A percentile compares a stretch with the other conserved stretches of the same genome.
Evolutionary conservation across 192 early-diverging fungal genomes (phyloP).

Genomic region (Dimargaris xerosporica): DNA sequence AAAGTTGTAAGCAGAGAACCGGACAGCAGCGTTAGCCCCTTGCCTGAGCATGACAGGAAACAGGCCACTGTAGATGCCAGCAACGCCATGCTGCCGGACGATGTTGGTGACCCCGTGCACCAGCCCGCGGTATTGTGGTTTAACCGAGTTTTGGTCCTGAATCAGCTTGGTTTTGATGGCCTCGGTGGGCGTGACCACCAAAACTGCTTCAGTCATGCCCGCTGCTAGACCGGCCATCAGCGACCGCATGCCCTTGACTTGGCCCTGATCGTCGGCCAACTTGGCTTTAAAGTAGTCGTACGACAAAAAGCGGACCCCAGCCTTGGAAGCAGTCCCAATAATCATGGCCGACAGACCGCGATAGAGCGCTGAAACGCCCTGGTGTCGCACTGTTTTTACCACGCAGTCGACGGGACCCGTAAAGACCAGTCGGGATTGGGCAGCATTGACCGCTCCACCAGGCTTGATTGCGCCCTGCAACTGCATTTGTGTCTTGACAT

Average conservation of each 20-base stretch:
- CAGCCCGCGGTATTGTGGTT: conserved; percentile 64
- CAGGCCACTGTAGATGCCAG: conserved; percentile 80
- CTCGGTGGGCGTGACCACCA: conserved; percentile 87
- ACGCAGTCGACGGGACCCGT: conserved; percentile 73
- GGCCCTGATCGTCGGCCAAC: conserved; percentile 55
- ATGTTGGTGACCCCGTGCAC: conserved; percentile 56
- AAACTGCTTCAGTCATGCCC: conserved; percentile 71
- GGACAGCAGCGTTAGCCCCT: conserved; percentile 88
- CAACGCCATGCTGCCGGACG: conserved; percentile 51
- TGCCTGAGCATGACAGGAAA: conserved; percentile 86
- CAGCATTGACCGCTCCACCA: not conserved
- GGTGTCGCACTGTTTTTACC: conserved; percentile 45
- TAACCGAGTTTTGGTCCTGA: conserved; percentile 63
- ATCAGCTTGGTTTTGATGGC: conserved; percentile 96
- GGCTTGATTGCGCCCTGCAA: conserved; percentile 37
- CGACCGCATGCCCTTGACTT: conserved; percentile 44
- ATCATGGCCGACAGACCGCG: conserved; percentile 78
- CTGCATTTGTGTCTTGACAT: conserved; percentile 92
- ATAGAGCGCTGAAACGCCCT: conserved; percentile 69
- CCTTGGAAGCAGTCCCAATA: conserved; percentile 82
- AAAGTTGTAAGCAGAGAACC: conserved; percentile 73
- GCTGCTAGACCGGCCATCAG: conserved; percentile 74
- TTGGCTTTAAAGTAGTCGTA: conserved; percentile 70
- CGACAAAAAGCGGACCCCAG: conserved; percentile 81
- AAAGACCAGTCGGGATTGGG: conserved; percentile 24